Conservation (phyloP, 148 eudicot genomes). For the Camellia lanceoleosa region DNA sequence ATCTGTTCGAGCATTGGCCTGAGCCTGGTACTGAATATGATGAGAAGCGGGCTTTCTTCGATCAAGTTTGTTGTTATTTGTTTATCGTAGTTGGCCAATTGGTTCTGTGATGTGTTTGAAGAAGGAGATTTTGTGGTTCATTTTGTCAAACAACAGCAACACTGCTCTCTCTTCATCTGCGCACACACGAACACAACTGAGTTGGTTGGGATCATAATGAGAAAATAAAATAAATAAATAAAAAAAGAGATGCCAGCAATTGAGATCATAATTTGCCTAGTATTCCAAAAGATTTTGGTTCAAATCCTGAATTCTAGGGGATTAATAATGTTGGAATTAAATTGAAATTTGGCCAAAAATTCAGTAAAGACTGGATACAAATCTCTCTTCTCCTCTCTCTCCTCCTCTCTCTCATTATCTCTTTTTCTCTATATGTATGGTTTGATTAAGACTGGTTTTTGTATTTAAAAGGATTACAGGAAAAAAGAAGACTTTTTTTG, state of each 20-base stretch:
- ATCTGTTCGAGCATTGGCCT: conserved; percentile 76
- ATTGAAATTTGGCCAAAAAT: neutral
- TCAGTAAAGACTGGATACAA: neutral
- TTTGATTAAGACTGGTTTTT: neutral
- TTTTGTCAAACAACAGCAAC: neutral
- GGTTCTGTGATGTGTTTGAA: too few species aligned
- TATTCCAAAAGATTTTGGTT: neutral
- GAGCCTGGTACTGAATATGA: conserved; percentile 75
- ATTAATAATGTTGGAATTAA: neutral
- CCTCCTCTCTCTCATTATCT: neutral
- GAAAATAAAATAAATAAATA: neutral
- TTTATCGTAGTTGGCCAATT: neutral
- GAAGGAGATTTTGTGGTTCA: too few species aligned
- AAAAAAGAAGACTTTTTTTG: neutral
- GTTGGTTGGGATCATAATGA: conserved; percentile 1
- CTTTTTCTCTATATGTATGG: neutral
- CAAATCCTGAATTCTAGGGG: too few species aligned
- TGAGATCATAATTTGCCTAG: neutral
- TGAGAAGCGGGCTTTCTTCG: conserved; percentile 61
- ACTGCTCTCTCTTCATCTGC: neutral
- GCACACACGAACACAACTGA: neutral
- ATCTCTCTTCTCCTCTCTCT: too few species aligned
- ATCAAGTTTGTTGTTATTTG: conserved; percentile 49
- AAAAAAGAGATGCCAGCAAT: neutral
- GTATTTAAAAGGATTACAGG: neutral